phyloP scores from a whole-genome alignment of 2,329 filamentous ascomycete genomes.

The Coleophoma eucalyptorum region DNA sequence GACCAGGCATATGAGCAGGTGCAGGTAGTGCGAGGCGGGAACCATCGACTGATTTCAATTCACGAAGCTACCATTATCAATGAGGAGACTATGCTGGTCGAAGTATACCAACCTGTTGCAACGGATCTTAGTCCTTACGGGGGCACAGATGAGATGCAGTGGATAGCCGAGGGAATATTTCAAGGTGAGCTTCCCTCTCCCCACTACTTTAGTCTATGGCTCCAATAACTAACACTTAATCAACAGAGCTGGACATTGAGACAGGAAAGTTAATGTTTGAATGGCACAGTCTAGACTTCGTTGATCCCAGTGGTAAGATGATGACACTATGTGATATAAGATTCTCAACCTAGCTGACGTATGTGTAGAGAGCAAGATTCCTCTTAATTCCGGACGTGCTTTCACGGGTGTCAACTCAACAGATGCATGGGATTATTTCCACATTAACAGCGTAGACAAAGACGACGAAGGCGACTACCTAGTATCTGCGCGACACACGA shows the following conservation, averaged over 20 bases:
- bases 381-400: conserved; percentile 40
- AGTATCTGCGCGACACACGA: conserved; percentile 41
- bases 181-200: conserved; percentile 35
- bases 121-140: conserved; percentile 41
- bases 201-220: not conserved
- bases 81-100: conserved; percentile 47
- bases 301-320: conserved; percentile 35
- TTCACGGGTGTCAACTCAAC: conserved; percentile 31
- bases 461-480: conserved; percentile 39
- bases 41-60: conserved; percentile 44
- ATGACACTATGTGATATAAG: conserved; percentile 12
- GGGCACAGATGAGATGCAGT: conserved; percentile 43
- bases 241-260: conserved; percentile 27
- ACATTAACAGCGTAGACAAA: conserved; percentile 34
- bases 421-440: conserved; percentile 35
- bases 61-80: conserved; percentile 53
- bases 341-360: no score
- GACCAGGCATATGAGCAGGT: conserved; percentile 52
- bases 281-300: conserved; percentile 53
- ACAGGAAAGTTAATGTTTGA: conserved; percentile 54
- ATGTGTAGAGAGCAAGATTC: conserved; percentile 29
- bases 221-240: no score
- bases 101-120: conserved; percentile 48
- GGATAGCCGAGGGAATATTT: conserved; percentile 51
- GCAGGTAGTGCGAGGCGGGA: conserved; percentile 45